phyloP scores from a whole-genome alignment of 345 rosid genomes.

The Hypericum androsaemum region DNA sequence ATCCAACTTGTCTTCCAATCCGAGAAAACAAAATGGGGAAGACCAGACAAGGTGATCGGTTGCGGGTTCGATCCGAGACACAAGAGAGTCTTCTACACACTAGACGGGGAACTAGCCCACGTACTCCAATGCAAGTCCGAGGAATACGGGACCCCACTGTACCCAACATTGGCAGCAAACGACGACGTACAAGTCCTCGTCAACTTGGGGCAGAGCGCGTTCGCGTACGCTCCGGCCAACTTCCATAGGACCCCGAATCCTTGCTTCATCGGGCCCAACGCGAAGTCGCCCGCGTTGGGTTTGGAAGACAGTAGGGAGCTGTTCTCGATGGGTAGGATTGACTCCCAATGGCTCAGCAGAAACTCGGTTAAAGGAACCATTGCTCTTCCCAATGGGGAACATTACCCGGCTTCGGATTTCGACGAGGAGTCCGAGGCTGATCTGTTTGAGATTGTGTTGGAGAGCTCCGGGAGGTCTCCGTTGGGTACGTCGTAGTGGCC shows the following conservation, averaged over 20 bases:
- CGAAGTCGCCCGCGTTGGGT: constrained; percentile 36
- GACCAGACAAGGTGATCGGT: constrained; percentile 40
- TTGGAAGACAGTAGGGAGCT: constrained; percentile 79
- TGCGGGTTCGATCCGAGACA: constrained; percentile 60
- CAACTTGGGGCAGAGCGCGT: constrained; percentile 53
- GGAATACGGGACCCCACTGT: constrained; percentile 49
- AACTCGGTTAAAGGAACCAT: constrained; percentile 28
- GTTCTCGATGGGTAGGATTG: constrained; percentile 86
- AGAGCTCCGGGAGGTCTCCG: no score
- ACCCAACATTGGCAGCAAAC: constrained; percentile 54
- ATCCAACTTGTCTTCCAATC: constrained; percentile 47
- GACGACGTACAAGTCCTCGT: constrained; percentile 32
- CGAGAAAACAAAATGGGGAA: constrained; percentile 42
- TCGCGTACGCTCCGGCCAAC: constrained; percentile 44
- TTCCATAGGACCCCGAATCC: constrained; percentile 50
- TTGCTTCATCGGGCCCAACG: constrained; percentile 48
- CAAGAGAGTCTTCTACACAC: constrained; percentile 54
- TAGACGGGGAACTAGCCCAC: constrained; percentile 41
- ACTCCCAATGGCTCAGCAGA: constrained; percentile 63
- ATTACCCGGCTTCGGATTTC: constrained; percentile 23
- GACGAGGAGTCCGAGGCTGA: constrained; percentile 63
- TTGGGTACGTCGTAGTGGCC: no score
- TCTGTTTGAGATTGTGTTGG: no score
- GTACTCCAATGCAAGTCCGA: constrained; percentile 45
- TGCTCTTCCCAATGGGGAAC: constrained; percentile 12